phyloP scores from a whole-genome alignment of 2,329 filamentous ascomycete species.

The Hyphodiscus sp. region DNA sequence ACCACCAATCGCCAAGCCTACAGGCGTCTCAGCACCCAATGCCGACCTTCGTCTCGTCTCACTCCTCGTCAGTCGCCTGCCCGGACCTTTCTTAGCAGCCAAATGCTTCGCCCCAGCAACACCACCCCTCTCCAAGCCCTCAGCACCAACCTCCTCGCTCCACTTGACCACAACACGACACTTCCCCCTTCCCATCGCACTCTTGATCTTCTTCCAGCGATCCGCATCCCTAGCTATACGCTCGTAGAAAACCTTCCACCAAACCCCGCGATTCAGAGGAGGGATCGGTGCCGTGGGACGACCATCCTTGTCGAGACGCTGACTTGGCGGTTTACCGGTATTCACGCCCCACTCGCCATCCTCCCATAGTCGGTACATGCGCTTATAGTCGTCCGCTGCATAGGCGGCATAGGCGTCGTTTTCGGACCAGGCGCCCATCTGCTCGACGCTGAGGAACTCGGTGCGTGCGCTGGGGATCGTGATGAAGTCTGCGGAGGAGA shows the following conservation, averaged over 20 bases:
- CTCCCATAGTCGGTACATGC: neutral
- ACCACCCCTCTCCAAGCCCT: neutral
- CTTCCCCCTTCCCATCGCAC: constrained; percentile 19
- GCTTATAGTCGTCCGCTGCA: neutral
- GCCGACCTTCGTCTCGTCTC: neutral
- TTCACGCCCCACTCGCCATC: neutral
- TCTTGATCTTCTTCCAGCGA: constrained; percentile 15
- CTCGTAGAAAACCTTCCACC: constrained; percentile 19
- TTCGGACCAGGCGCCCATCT: constrained; percentile 3
- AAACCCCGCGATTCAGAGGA: constrained; percentile 6
- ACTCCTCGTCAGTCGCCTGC: neutral
- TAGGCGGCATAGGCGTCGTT: neutral
- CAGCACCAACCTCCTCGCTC: constrained; percentile 3
- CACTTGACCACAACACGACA: constrained; percentile 21
- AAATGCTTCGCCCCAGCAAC: neutral
- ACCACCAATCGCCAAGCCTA: neutral
- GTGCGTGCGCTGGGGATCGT: neutral
- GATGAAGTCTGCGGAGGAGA: constrained; percentile 5
- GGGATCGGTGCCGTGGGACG: neutral
- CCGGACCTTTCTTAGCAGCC: neutral
- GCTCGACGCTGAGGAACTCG: constrained; percentile 2
- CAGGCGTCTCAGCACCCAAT: neutral
- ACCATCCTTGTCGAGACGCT: neutral
- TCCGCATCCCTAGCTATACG: constrained; percentile 10
- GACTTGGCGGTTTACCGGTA: neutral